Conservation (phyloP, 805 yeast species). For the Sugiyamaella chiloensis region DNA sequence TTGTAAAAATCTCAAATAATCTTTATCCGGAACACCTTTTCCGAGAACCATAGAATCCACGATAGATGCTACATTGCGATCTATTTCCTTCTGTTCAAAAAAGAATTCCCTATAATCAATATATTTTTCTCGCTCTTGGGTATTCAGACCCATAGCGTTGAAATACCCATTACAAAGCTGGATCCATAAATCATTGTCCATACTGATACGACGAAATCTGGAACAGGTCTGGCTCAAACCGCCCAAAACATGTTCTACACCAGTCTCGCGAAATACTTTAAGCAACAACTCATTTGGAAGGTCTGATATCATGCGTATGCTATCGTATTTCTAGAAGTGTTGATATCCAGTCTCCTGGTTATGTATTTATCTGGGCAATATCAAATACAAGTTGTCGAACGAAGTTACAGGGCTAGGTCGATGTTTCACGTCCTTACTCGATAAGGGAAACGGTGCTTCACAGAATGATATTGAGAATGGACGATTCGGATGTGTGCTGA, state of each 20-base stretch:
- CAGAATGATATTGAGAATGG: too few species aligned
- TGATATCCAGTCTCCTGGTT: too few species aligned
- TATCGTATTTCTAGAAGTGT: too few species aligned
- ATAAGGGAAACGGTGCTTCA: too few species aligned
- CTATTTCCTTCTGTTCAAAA: background rate
- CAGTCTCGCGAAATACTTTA: conserved; percentile 21
- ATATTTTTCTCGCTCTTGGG: background rate
- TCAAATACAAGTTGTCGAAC: too few species aligned
- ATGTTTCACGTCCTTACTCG: too few species aligned
- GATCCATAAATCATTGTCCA: conserved; percentile 25
- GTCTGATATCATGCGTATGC: too few species aligned
- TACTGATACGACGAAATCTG: conserved; percentile 21
- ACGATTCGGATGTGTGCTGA: too few species aligned
- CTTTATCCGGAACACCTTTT: background rate
- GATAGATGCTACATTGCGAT: background rate
- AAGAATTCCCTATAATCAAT: background rate
- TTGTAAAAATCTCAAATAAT: background rate
- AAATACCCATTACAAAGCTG: conserved; percentile 1
- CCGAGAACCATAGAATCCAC: background rate
- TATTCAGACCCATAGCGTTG: background rate
- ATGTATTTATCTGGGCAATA: too few species aligned
- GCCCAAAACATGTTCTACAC: conserved; percentile 18
- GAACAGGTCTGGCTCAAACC: conserved; percentile 22
- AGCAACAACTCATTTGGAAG: conserved; percentile 21
- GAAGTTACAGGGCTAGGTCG: too few species aligned